Evolutionary conservation across 2,329 filamentous ascomycete genomes (phyloP).

Genomic region (Microascus cirrosus): DNA sequence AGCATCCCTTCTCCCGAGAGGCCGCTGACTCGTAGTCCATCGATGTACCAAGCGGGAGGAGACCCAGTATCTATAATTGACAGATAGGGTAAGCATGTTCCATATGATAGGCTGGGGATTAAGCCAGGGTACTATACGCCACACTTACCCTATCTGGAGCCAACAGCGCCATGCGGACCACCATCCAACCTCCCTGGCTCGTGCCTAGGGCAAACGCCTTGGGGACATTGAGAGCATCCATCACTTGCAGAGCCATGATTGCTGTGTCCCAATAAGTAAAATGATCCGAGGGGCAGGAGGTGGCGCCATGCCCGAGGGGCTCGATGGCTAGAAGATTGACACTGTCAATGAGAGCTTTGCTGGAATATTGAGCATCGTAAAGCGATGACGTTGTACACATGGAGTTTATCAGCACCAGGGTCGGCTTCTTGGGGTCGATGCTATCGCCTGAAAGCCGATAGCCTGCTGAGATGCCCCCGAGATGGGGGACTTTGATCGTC

Average conservation of each 20-base stretch:
- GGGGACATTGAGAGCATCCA: constrained; percentile 35
- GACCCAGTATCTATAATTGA: constrained; percentile 28
- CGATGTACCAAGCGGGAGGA: constrained; percentile 36
- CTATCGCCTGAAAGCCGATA: constrained; percentile 27
- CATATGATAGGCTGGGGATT: background rate
- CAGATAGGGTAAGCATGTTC: background rate
- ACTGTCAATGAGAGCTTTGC: constrained; percentile 23
- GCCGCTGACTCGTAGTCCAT: constrained; percentile 40
- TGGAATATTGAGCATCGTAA: constrained; percentile 30
- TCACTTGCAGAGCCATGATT: constrained; percentile 41
- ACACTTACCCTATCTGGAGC: constrained; percentile 31
- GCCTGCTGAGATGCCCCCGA: constrained; percentile 33
- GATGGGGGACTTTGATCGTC: constrained; percentile 32
- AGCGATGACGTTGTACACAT: constrained; percentile 37
- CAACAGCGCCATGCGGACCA: constrained; percentile 36
- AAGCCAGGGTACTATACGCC: background rate
- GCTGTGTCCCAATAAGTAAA: constrained; percentile 47
- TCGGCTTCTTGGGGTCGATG: constrained; percentile 38
- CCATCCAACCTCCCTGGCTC: constrained; percentile 41
- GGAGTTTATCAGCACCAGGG: constrained; percentile 38
- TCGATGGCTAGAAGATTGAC: constrained; percentile 41
- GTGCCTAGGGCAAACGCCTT: constrained; percentile 39
- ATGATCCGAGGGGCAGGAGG: constrained; percentile 27
- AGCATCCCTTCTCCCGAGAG: constrained; percentile 33
- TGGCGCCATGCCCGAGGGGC: constrained; percentile 39